A percentile compares a stretch with the other conserved stretches of the same genome.
Evolutionary conservation across 2,329 filamentous ascomycete species (phyloP).

Genomic region (Ascocoryne sarcoides): DNA sequence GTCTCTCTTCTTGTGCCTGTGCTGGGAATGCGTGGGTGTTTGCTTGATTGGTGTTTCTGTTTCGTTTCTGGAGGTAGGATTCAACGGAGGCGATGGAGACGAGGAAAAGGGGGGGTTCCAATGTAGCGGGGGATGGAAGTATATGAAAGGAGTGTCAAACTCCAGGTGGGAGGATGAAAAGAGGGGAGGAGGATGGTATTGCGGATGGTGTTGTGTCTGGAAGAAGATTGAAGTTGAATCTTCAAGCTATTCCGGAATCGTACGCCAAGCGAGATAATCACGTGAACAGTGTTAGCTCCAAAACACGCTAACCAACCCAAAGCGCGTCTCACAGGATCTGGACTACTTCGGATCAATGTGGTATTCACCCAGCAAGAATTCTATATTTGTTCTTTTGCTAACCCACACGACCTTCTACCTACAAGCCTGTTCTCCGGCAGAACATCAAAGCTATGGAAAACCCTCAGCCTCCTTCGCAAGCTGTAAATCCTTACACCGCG

Average conservation of each 20-base stretch:
- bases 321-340: background rate
- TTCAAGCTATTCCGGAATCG: too few relatives aligned
- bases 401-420: too few relatives aligned
- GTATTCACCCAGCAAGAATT: too few relatives aligned
- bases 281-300: background rate
- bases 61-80: conserved; percentile 20
- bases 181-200: background rate
- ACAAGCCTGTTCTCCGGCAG: too few relatives aligned
- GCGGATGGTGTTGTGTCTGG: background rate
- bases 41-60: conserved; percentile 21
- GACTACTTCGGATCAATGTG: too few relatives aligned
- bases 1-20: conserved; percentile 7
- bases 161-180: conserved; percentile 1
- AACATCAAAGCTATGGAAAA: too few relatives aligned
- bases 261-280: background rate
- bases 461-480: conserved; percentile 24
- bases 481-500: conserved; percentile 36
- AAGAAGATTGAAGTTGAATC: conserved; percentile 2
- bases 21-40: conserved; percentile 2
- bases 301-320: background rate
- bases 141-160: background rate
- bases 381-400: too few relatives aligned
- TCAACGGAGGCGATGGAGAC: conserved; percentile 2
- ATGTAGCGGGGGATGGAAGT: background rate
- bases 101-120: background rate